Conservation (phyloP, 805 yeast genomes). For the Spathaspora hagerdaliae region DNA sequence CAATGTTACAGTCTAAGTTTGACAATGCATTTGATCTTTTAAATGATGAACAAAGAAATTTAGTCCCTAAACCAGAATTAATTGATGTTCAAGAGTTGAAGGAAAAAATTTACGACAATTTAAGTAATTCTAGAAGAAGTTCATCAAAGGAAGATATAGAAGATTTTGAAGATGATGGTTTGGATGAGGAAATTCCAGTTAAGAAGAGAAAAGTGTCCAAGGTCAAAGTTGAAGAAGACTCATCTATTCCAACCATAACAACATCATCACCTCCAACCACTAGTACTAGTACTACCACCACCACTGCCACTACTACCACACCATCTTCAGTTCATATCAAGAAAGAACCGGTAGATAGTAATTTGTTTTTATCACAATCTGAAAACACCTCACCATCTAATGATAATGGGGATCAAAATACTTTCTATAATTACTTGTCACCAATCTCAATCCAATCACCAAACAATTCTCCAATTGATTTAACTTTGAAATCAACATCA, state of each 20-base stretch:
- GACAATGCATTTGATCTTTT: conserved; percentile 12
- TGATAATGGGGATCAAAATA: background rate
- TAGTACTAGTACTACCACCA: background rate
- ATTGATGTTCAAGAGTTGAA: conserved; percentile 20
- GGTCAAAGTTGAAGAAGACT: conserved; percentile 1
- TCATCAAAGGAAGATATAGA: conserved; percentile 2
- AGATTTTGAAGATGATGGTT: conserved; percentile 3
- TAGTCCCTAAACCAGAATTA: conserved; percentile 8
- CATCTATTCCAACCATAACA: too few species aligned
- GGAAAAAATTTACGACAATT: conserved; percentile 22
- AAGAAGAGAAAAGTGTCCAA: background rate
- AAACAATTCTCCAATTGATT: conserved; percentile 35
- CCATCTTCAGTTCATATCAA: background rate
- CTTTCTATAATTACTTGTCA: conserved; percentile 29
- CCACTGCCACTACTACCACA: background rate
- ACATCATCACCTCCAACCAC: too few species aligned
- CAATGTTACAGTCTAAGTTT: conserved; percentile 21
- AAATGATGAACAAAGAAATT: conserved; percentile 7
- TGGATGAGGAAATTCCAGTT: conserved; percentile 2
- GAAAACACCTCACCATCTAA: background rate
- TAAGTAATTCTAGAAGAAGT: conserved; percentile 10
- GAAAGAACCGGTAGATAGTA: background rate
- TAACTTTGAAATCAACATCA: conserved; percentile 19
- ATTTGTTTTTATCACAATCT: background rate
- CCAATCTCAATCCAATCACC: conserved; percentile 42